Evolutionary conservation across 2,329 filamentous ascomycete species (phyloP).

Genomic region (Byssochlamys sp.): DNA sequence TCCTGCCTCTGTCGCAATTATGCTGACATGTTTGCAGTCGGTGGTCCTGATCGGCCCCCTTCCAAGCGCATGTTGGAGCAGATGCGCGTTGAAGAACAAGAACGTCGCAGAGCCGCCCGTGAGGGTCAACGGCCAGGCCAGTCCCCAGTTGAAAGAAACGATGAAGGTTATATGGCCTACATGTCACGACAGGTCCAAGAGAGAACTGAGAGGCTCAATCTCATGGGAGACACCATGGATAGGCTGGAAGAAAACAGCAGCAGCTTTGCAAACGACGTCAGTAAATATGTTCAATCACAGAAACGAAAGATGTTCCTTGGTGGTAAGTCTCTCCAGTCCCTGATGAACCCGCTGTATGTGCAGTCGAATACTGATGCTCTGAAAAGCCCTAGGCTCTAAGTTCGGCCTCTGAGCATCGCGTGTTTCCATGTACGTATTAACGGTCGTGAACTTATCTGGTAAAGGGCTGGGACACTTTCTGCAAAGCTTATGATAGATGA

Average conservation of each 20-base stretch:
- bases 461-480: not conserved
- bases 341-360: not conserved
- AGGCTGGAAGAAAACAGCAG: constrained; percentile 68
- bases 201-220: constrained; percentile 72
- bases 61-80: constrained; percentile 82
- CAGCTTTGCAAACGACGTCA: constrained; percentile 78
- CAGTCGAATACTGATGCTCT: not conserved
- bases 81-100: constrained; percentile 61
- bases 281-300: constrained; percentile 75
- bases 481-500: not conserved
- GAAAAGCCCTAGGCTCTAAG: constrained; percentile 8
- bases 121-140: constrained; percentile 25
- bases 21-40: constrained; percentile 40
- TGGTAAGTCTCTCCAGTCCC: constrained; percentile 25
- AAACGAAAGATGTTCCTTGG: constrained; percentile 77
- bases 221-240: constrained; percentile 78
- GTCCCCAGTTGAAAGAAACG: constrained; percentile 31
- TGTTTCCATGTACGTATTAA: not conserved
- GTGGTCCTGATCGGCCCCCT: constrained; percentile 75
- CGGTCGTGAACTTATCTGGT: not conserved
- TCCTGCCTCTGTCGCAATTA: not conserved
- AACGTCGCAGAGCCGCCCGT: constrained; percentile 31
- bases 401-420: constrained; percentile 5
- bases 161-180: constrained; percentile 65
- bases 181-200: constrained; percentile 81